These are phyloP conservation scores for Microascus cirrosus DNA, from an alignment of 2,329 filamentous ascomycete species.

Conservation along the genomic window DNA sequence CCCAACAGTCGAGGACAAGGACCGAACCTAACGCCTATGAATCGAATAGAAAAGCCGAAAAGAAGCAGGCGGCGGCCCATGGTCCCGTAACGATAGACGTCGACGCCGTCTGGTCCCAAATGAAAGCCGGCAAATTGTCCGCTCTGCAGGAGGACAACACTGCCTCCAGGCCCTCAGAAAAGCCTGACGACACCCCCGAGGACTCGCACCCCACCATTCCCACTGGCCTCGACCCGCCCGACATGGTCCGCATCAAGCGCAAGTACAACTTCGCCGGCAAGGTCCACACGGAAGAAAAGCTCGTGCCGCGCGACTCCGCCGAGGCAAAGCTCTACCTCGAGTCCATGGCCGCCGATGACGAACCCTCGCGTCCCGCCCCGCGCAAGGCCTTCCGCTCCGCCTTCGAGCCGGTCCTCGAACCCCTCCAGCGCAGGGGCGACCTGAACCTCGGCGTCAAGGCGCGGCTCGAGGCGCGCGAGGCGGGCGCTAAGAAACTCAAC, in stretches of 20 bases:
- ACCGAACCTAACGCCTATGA: slow-evolving; percentile 3
- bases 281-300: slow-evolving; percentile 60
- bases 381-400: slow-evolving; percentile 48
- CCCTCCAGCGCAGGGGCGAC: slow-evolving; percentile 34
- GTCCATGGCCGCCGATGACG: slow-evolving; percentile 25
- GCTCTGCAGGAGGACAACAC: slow-evolving; percentile 2
- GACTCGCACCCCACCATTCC: neutral
- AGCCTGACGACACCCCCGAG: neutral
- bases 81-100: slow-evolving; percentile 60
- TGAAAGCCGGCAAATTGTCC: slow-evolving; percentile 34
- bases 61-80: slow-evolving; percentile 35
- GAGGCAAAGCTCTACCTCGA: slow-evolving; percentile 55
- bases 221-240: slow-evolving; percentile 12
- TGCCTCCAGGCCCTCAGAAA: neutral
- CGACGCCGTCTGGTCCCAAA: slow-evolving; percentile 58
- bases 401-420: slow-evolving; percentile 47
- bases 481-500: slow-evolving; percentile 47
- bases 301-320: slow-evolving; percentile 52
- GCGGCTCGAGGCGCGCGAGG: slow-evolving; percentile 29
- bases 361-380: slow-evolving; percentile 25
- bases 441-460: slow-evolving; percentile 45
- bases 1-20: neutral
- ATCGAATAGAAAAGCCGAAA: slow-evolving; percentile 40
- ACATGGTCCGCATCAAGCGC: slow-evolving; percentile 53
- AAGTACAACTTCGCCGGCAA: slow-evolving; percentile 68